phyloP scores from a whole-genome alignment of 345 rosid species.

The Gossypium bickii region DNA sequence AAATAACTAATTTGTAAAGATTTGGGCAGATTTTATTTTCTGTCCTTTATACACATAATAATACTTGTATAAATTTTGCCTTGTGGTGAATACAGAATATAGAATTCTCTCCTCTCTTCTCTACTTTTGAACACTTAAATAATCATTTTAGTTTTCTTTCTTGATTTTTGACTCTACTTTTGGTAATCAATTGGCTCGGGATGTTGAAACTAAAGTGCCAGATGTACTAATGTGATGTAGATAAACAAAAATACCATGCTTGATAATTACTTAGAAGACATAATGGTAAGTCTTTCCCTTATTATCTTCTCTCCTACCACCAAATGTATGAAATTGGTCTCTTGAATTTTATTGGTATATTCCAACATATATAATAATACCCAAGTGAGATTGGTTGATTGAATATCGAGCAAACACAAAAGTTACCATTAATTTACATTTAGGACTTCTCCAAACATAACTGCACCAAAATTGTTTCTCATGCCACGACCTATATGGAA shows the following conservation, averaged over 20 bases:
- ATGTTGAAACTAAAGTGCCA: neutral
- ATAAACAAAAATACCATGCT: neutral
- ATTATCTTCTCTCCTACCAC: neutral
- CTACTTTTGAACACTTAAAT: neutral
- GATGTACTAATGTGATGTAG: too few relatives aligned
- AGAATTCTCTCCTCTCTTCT: too few relatives aligned
- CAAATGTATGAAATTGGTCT: neutral
- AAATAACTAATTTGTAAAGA: too few relatives aligned
- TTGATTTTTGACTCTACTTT: slow-evolving; percentile 1
- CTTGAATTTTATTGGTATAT: neutral
- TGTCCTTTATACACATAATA: too few relatives aligned
- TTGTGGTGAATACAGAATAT: too few relatives aligned
- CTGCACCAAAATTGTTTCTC: neutral
- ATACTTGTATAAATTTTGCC: too few relatives aligned
- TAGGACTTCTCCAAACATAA: neutral
- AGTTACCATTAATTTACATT: neutral
- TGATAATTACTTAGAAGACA: neutral
- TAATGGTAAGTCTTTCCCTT: neutral
- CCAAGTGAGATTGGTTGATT: neutral
- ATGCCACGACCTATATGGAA: neutral
- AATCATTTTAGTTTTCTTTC: neutral
- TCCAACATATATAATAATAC: neutral
- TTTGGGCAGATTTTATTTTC: too few relatives aligned
- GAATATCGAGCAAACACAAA: neutral
- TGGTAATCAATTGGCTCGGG: neutral